phyloP scores from a whole-genome alignment of 164 flowering plant species.

The Sextonia rubra region DNA sequence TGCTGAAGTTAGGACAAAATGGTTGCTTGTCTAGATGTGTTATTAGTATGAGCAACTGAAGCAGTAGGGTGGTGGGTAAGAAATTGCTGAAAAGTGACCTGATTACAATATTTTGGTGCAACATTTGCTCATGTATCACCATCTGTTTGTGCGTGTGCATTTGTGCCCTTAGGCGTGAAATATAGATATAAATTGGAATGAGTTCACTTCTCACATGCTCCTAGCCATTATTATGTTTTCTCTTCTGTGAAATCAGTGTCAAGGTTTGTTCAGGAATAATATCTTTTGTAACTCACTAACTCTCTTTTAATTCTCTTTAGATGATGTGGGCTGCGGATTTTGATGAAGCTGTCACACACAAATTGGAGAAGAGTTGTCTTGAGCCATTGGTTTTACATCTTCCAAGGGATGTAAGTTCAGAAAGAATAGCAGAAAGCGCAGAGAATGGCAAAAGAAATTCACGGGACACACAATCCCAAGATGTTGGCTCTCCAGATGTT shows the following conservation, averaged over 20 bases:
- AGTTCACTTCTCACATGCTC: not conserved
- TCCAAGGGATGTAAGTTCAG: conserved; percentile 37
- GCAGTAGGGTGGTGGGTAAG: too few relatives aligned
- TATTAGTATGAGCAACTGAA: too few relatives aligned
- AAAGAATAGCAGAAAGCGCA: conserved; percentile 28
- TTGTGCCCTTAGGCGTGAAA: not conserved
- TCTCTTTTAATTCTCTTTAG: conserved; percentile 26
- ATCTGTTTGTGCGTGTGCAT: not conserved
- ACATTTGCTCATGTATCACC: too few relatives aligned
- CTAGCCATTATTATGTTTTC: not conserved
- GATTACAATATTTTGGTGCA: too few relatives aligned
- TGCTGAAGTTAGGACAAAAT: too few relatives aligned
- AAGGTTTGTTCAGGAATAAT: not conserved
- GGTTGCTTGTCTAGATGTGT: too few relatives aligned
- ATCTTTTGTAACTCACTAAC: not conserved
- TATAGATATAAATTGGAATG: not conserved
- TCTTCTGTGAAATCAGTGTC: not conserved
- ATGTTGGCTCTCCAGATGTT: conserved; percentile 28
- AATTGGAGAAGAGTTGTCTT: conserved; percentile 57
- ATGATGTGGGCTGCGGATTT: conserved; percentile 99
- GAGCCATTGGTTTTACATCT: conserved; percentile 54
- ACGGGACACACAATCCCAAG: conserved; percentile 27
- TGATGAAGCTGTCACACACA: conserved; percentile 46
- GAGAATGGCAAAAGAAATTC: conserved; percentile 26
- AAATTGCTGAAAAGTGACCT: too few relatives aligned